phyloP scores from a whole-genome alignment of 768 basidiomycete species.

The Kwoniella heveanensis region DNA sequence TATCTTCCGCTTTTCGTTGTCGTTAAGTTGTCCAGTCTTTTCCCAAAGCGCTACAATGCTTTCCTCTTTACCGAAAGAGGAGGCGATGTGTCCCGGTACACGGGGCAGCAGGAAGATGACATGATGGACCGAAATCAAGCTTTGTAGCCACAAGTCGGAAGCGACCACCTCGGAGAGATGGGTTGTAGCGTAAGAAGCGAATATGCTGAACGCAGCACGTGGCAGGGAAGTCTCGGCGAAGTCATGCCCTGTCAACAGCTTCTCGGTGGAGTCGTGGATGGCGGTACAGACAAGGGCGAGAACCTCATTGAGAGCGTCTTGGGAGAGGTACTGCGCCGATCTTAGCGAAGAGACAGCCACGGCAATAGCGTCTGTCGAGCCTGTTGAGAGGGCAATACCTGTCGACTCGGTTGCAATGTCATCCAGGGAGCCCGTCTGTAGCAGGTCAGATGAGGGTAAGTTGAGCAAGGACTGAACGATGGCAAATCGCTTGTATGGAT shows the following conservation, averaged over 20 bases:
- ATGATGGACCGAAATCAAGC: conserved; percentile 43
- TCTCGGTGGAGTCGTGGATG: conserved; percentile 36
- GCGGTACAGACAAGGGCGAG: conserved; percentile 43
- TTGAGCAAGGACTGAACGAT: conserved; percentile 25
- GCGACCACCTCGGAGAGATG: conserved; percentile 22
- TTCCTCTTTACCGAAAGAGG: conserved; percentile 10
- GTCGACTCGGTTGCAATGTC: conserved; percentile 43
- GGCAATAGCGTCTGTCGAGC: conserved; percentile 13
- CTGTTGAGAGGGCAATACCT: conserved; percentile 33
- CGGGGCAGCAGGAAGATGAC: conserved; percentile 33
- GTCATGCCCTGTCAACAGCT: conserved; percentile 22
- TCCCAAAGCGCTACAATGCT: conserved; percentile 9
- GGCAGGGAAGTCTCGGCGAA: conserved; percentile 12
- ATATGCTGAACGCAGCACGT: conserved; percentile 33
- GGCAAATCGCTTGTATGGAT: conserved; percentile 23
- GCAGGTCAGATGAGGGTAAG: conserved; percentile 4
- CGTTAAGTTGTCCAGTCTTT: conserved; percentile 5
- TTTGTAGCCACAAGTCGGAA: conserved; percentile 38
- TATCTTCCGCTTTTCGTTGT: conserved; percentile 12
- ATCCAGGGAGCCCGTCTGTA: conserved; percentile 32
- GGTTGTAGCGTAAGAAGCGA: conserved; percentile 32
- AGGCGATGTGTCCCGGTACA: conserved; percentile 21
- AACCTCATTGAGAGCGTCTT: conserved; percentile 40
- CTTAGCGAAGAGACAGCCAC: conserved; percentile 15
- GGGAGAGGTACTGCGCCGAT: conserved; percentile 21